A percentile compares a stretch with the other conserved stretches of the same genome.
Conservation (phyloP, 176 grass and related monocot species). For the Zea mays region Zm-B73-REFERENCE-NAM-5.0 NC_050103.1:2133001-2133500, state of each 20-base stretch:
- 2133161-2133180: background rate
- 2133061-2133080: background rate
- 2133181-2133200: background rate
- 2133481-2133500: background rate
- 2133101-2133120: background rate
- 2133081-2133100: background rate
- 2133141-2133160: background rate
- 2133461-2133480: background rate
- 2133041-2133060: background rate
- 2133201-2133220: no score
- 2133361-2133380: constrained; percentile 38
- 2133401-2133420: constrained; percentile 77
- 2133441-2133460: constrained; percentile 5
- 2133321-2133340: background rate
- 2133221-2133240: background rate
- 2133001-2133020: background rate
- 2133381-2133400: constrained; percentile 56
- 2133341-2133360: background rate
- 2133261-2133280: no score
- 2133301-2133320: background rate
- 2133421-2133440: constrained; percentile 33
- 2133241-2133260: background rate
- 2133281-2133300: background rate
- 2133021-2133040: background rate
- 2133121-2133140: background rate